Base-by-base conservation (phyloP, 2,329 filamentous ascomycete species). In the Westerdykella sp. region DNA sequence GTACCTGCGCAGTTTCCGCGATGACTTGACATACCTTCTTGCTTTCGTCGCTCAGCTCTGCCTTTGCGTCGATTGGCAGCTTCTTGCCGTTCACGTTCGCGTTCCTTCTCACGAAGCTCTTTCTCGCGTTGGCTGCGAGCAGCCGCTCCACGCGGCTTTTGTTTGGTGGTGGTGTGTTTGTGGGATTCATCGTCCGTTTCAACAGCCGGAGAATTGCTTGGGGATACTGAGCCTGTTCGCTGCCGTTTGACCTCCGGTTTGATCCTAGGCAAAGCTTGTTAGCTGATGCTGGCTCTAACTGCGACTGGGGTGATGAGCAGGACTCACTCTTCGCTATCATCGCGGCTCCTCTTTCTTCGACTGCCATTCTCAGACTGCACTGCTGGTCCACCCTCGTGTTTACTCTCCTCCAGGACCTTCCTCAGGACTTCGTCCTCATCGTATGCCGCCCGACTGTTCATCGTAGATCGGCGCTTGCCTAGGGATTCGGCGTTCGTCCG, bases 391-490 rank as follows among this genome's bases (percentile, higher is more conserved):
- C 77, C 81, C 35, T 94, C 87, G 60, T 87, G 84, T 69, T 90
- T 96, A 72, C 93, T 98, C 48, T 94, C 90, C 66, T 97, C 91
- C 55, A 98, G 89, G 23, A 91, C 93, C 53, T 86, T 81, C 42
- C 89, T 81, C 32, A 98, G 68, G 58, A 90, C 83, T 64, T 94
- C 88, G 56, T 95, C 90, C 68, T 98, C 93, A 52, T 97, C 90
- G 57, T 97, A 97, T 16, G 89, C 91, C 34, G 91, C 90, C 49
- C 91, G 82, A 65, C 93, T 98, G 62, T 97, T 95, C 88, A 97
- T 96, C 6, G 93, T 98, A 15, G 89, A 95, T 22, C 93, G 80
- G 46, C 93, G 81, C 66, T 96, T 97, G 31, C 84, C 81, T 41
- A 79, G 77, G 42, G 80, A 76, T 35, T 75, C 72, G 34, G 74